phyloP scores from a whole-genome alignment of 108 stramenopile species.

The Skeletonema costatum region DNA sequence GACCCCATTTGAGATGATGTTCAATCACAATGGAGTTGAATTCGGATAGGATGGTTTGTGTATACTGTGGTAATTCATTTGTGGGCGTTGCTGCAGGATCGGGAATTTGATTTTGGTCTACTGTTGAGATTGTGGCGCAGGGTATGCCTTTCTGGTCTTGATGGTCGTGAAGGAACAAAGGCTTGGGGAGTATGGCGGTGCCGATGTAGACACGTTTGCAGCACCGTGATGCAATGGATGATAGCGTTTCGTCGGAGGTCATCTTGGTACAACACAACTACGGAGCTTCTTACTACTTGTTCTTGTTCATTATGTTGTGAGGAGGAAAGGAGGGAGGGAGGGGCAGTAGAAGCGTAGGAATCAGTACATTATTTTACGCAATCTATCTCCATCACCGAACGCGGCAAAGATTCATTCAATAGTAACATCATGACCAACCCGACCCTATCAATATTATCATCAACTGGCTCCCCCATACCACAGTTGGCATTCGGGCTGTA shows the following conservation, averaged over 20 bases:
- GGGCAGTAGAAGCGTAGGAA: too few relatives aligned
- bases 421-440: too few relatives aligned
- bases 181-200: constrained; percentile 77
- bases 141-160: constrained; percentile 2
- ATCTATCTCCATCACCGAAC: too few relatives aligned
- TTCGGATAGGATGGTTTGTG: constrained; percentile 62
- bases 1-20: constrained; percentile 91
- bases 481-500: constrained; percentile 66
- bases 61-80: constrained; percentile 42
- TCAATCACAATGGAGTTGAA: constrained; percentile 93
- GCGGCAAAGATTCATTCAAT: too few relatives aligned
- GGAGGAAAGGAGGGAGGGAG: too few relatives aligned
- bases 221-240: constrained; percentile 22
- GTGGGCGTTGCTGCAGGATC: background rate
- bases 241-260: background rate
- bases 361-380: too few relatives aligned
- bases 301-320: too few relatives aligned
- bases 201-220: constrained; percentile 83
- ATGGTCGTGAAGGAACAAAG: constrained; percentile 53
- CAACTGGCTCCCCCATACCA: constrained; percentile 24
- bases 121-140: constrained; percentile 27
- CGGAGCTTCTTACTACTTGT: too few relatives aligned
- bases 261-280: background rate
- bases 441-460: too few relatives aligned
- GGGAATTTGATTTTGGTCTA: constrained; percentile 8